Evolutionary conservation across 2,329 filamentous ascomycete species (phyloP), one percentile per base, ranked within the genome.

Genomic region (Pseudogymnoascus sp.): DNA sequence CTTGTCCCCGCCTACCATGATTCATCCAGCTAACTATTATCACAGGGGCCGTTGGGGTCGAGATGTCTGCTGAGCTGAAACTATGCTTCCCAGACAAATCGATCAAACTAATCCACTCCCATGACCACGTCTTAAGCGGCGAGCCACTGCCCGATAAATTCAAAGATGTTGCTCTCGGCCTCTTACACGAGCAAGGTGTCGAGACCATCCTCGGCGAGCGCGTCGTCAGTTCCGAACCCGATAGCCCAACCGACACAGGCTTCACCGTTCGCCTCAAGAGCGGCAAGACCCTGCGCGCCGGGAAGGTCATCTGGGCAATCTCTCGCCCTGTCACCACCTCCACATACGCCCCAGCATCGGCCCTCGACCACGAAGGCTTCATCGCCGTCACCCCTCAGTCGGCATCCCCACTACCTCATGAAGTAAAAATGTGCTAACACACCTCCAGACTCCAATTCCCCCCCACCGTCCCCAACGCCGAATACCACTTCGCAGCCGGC

Each of bases 21-120:
- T 56, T 2, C 50, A 56, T 22, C 19, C 2, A 5, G 50, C 50
- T 56, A 16, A 56, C 16, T 35, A 56, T 56, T 12, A 5, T n/a
- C 10, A 50, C 63, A 84, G 82, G 89, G 60, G 90, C 90, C 6
- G 90, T 93, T 1, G 90, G 90, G 7, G 86, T 93, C 62, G 90
- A 93, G 73, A 91, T 93, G 81, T 89, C 90, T 0, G 85, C 88
- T 1, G 90, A 95, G 76, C 78, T 93, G 62, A 93, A 92, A 75
- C 73, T 83, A 53, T 77, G 86, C 24, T 81, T 87, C 65, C 89
- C 90, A 0, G 70, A 82, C 10, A 77, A 85, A 62, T 82, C 82
- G 41, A 86, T 93, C n/a, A 89, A 85, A 0, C 81, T 95, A 1
- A 83, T 91, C 4, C 90, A 93, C 72, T 92, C 89, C 3, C 81